A percentile compares a stretch with the other conserved stretches of the same genome.
These are phyloP conservation scores for Brassica balearica DNA, from an alignment of 441 rosid genomes.

Conservation along the genomic window DNA sequence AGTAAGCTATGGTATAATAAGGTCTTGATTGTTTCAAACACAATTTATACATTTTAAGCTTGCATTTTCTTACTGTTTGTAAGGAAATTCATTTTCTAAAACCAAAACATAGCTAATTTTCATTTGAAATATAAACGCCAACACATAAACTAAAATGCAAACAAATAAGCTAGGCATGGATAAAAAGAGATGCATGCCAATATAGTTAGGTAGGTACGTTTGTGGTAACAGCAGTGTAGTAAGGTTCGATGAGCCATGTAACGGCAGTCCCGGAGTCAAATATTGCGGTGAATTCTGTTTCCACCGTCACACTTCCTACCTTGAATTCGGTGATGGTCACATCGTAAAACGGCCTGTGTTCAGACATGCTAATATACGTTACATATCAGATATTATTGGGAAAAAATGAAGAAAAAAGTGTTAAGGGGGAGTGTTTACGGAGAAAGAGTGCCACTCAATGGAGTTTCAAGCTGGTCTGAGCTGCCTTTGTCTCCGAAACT, in stretches of 20 bases:
- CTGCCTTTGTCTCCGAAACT: slow-evolving; percentile 92
- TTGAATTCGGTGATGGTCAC: slow-evolving; percentile 62
- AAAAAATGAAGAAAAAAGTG: not conserved
- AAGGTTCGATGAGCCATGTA: slow-evolving; percentile 83
- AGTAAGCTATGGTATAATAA: not conserved
- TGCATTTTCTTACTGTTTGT: slow-evolving; percentile 2
- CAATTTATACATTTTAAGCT: not conserved
- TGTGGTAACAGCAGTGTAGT: slow-evolving; percentile 67
- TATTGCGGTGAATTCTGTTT: slow-evolving; percentile 62
- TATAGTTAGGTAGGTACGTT: slow-evolving; percentile 47
- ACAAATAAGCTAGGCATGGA: not conserved
- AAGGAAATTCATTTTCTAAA: not conserved
- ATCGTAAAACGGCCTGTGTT: slow-evolving; percentile 75
- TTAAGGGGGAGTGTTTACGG: slow-evolving; percentile 6
- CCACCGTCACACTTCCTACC: slow-evolving; percentile 54
- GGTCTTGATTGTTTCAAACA: slow-evolving; percentile 9
- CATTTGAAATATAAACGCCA: not conserved
- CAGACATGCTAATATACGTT: not conserved
- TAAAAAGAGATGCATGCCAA: slow-evolving; percentile 4
- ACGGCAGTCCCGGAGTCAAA: slow-evolving; percentile 95
- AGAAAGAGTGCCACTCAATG: slow-evolving; percentile 53
- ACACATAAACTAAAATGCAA: slow-evolving; percentile 1
- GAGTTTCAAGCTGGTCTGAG: slow-evolving; percentile 78
- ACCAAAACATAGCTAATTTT: not conserved
- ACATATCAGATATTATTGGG: not conserved